Conservation (phyloP, 768 basidiomycete genomes). For the Gloeopeniophorella convolvens region DNA sequence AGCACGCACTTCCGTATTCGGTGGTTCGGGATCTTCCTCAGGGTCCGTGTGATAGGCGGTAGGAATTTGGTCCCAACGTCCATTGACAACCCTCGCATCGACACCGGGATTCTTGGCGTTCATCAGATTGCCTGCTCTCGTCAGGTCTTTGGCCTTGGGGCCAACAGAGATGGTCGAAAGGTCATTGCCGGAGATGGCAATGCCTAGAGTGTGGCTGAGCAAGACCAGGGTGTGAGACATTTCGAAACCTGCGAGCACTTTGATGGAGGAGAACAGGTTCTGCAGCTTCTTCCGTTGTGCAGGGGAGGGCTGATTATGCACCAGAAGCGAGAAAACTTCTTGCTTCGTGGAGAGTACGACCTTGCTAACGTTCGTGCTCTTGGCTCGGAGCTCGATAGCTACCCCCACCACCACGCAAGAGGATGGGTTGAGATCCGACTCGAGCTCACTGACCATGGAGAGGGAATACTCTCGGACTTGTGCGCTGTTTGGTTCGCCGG, state of each 20-base stretch:
- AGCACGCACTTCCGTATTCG: slow-evolving; percentile 4
- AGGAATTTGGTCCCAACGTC: slow-evolving; percentile 4
- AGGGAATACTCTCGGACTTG: no score
- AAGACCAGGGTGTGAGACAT: neutral
- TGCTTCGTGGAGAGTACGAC: neutral
- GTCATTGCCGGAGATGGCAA: slow-evolving; percentile 3
- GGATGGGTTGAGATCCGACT: no score
- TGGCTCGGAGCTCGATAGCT: neutral
- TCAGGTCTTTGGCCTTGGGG: neutral
- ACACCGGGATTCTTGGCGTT: neutral
- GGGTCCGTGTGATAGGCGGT: neutral
- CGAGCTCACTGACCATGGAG: no score
- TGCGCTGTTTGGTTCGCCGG: no score
- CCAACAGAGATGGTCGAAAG: neutral
- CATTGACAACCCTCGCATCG: neutral
- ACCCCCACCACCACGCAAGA: neutral
- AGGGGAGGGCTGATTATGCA: neutral
- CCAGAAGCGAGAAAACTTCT: neutral
- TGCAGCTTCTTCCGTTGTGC: neutral
- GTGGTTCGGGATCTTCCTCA: neutral
- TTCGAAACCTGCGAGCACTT: slow-evolving; percentile 13
- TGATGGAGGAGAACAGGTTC: slow-evolving; percentile 10
- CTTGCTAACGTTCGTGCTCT: neutral
- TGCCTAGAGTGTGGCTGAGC: neutral
- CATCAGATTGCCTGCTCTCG: neutral